Conservation (phyloP, 2,329 filamentous ascomycete species). For the Gaeumannomyces sp. region DNA sequence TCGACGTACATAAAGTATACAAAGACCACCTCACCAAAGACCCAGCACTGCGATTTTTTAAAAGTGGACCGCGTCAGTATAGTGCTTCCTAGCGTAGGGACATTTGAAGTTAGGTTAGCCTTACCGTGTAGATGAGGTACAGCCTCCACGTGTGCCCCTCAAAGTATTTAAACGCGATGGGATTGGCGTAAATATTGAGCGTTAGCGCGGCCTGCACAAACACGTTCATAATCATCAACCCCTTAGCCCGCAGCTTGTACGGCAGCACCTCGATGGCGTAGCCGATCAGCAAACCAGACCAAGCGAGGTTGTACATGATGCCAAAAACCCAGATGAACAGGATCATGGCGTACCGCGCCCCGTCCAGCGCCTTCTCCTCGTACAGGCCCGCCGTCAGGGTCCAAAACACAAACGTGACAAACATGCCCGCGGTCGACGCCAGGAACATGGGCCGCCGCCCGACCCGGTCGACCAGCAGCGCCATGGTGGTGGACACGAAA, state of each 20-base stretch:
- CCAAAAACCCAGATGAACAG: conserved; percentile 34
- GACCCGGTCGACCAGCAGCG: conserved; percentile 47
- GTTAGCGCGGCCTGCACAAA: conserved; percentile 48
- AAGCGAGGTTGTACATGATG: conserved; percentile 47
- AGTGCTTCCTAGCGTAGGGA: neutral
- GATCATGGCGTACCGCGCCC: conserved; percentile 36
- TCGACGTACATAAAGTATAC: conserved; percentile 54
- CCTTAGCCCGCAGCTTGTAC: conserved; percentile 44
- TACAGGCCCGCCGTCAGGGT: conserved; percentile 39
- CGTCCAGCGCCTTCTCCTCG: conserved; percentile 30
- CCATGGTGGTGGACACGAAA: conserved; percentile 44
- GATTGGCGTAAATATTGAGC: conserved; percentile 49
- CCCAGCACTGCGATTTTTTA: conserved; percentile 36
- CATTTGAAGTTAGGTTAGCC: conserved; percentile 11
- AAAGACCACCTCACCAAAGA: conserved; percentile 47
- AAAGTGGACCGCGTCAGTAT: neutral
- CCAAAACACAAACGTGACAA: conserved; percentile 45
- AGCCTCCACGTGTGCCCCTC: conserved; percentile 43
- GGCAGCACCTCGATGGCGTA: conserved; percentile 47
- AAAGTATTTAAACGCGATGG: conserved; percentile 44
- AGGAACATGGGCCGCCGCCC: conserved; percentile 53
- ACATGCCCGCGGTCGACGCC: conserved; percentile 34
- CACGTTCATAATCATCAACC: conserved; percentile 51
- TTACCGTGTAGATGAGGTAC: conserved; percentile 50
- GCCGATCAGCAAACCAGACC: conserved; percentile 50